Percentiles rank a stretch among this genome's conserved stretches.
phyloP scores from a whole-genome alignment of 768 basidiomycete species.

The Auriculariales sp. region DNA sequence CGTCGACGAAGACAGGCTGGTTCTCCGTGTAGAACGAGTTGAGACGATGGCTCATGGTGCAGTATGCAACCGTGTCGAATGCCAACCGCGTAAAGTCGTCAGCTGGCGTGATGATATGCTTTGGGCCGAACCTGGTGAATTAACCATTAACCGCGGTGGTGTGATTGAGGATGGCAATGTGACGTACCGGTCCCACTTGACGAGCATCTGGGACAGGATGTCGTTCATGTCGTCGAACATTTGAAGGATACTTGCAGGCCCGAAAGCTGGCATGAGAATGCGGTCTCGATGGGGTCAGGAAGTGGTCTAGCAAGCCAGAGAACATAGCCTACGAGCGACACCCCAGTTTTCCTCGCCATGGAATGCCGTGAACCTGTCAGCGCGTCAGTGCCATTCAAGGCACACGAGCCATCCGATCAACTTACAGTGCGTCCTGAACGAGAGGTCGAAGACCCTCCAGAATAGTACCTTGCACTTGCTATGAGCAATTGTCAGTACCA shows the following conservation, averaged over 20 bases:
- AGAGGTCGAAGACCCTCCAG: not conserved
- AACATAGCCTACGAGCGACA: conserved; percentile 24
- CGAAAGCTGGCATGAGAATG: conserved; percentile 27
- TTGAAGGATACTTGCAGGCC: conserved; percentile 24
- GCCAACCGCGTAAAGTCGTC: conserved; percentile 35
- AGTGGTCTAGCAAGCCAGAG: not conserved
- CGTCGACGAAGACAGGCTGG: conserved; percentile 23
- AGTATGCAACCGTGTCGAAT: conserved; percentile 31
- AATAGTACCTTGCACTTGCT: not conserved
- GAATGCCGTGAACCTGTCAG: conserved; percentile 14
- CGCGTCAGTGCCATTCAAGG: not conserved
- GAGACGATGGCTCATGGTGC: conserved; percentile 24
- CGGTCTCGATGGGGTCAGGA: conserved; percentile 12
- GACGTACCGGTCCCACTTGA: conserved; percentile 28
- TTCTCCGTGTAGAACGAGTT: conserved; percentile 32
- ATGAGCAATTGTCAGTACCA: no score
- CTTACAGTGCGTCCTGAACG: not conserved
- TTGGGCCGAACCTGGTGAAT: conserved; percentile 28
- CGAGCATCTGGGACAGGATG: conserved; percentile 25
- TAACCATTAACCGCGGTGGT: not conserved
- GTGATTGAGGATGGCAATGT: not conserved
- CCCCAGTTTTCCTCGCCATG: conserved; percentile 31
- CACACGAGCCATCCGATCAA: not conserved
- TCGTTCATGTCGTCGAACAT: conserved; percentile 38
- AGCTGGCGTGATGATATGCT: conserved; percentile 24